Conservation (phyloP, 1,284 basidiomycete genomes). For the Irpex lacteus region DNA sequence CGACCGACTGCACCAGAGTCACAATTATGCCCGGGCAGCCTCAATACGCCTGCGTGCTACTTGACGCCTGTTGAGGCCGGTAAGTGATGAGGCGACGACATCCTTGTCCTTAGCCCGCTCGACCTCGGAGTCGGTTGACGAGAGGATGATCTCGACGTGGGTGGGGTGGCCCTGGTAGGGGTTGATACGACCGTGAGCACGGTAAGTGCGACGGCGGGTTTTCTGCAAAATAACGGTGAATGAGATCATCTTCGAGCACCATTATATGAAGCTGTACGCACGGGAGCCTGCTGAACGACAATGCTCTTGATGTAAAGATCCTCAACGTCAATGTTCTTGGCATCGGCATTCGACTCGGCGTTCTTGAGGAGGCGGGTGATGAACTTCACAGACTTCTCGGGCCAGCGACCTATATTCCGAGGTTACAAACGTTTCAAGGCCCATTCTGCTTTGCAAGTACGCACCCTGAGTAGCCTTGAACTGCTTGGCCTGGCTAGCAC, state of each 20-base stretch:
- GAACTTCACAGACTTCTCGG: conserved; percentile 98
- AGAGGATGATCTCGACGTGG: conserved; percentile 94
- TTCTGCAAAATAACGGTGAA: conserved; percentile 51
- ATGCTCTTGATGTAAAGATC: conserved; percentile 96
- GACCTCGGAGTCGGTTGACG: conserved; percentile 76
- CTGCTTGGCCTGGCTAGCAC: conserved; percentile 96
- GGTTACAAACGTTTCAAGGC: neutral
- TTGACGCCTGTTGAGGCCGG: conserved; percentile 78
- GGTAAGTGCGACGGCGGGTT: conserved; percentile 99
- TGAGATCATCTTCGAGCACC: conserved; percentile 2
- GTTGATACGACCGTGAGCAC: conserved; percentile 95
- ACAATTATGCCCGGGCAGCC: conserved; percentile 50
- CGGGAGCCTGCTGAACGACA: conserved; percentile 96
- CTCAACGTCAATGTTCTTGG: conserved; percentile 93
- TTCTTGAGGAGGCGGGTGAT: conserved; percentile 96
- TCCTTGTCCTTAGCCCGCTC: conserved; percentile 88
- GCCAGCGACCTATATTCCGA: conserved; percentile 90
- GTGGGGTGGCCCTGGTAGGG: conserved; percentile 90
- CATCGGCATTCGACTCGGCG: conserved; percentile 98
- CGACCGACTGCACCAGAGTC: neutral
- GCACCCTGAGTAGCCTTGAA: conserved; percentile 95
- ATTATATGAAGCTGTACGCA: conserved; percentile 37
- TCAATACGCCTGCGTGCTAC: conserved; percentile 81
- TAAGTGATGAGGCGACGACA: conserved; percentile 46
- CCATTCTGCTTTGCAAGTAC: conserved; percentile 23